Conservation (phyloP, 495 filamentous ascomycete species). For the Mycothermus thermophilus region DNA sequence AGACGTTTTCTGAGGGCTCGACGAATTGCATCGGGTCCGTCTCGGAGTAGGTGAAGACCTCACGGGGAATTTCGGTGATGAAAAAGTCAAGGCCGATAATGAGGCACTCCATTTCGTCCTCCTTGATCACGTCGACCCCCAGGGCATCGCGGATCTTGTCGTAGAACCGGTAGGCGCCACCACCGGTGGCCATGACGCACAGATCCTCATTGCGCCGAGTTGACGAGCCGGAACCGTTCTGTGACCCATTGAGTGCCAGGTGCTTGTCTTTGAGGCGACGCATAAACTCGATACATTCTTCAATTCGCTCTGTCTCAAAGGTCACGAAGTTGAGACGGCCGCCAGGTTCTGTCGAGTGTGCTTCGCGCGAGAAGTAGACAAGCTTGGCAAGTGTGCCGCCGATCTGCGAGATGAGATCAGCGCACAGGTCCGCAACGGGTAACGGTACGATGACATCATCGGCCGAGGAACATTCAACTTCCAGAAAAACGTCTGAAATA, state of each 20-base stretch:
- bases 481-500: conserved; percentile 1
- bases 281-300: conserved; percentile 84
- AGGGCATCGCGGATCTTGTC: conserved; percentile 70
- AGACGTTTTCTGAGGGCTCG: conserved; percentile 55
- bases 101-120: conserved; percentile 98
- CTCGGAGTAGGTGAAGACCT: conserved; percentile 94
- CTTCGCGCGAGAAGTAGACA: conserved; percentile 90
- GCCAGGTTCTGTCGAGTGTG: conserved; percentile 61
- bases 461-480: too few relatives aligned
- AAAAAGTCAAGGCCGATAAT: conserved; percentile 98
- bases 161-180: conserved; percentile 91
- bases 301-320: conserved; percentile 88
- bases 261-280: conserved; percentile 66
- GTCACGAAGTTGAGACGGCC: conserved; percentile 88
- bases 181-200: conserved; percentile 87
- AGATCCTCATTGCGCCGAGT: conserved; percentile 36
- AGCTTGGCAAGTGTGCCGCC: conserved; percentile 90
- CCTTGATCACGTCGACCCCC: conserved; percentile 66
- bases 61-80: conserved; percentile 88
- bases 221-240: conserved; percentile 14
- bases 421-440: conserved; percentile 1
- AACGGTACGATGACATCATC: conserved; percentile 13
- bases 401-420: conserved; percentile 43
- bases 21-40: conserved; percentile 74
- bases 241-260: conserved; percentile 52